Base-by-base conservation (phyloP, 2,329 filamentous ascomycete genomes). In the Penicillium sp. region DNA sequence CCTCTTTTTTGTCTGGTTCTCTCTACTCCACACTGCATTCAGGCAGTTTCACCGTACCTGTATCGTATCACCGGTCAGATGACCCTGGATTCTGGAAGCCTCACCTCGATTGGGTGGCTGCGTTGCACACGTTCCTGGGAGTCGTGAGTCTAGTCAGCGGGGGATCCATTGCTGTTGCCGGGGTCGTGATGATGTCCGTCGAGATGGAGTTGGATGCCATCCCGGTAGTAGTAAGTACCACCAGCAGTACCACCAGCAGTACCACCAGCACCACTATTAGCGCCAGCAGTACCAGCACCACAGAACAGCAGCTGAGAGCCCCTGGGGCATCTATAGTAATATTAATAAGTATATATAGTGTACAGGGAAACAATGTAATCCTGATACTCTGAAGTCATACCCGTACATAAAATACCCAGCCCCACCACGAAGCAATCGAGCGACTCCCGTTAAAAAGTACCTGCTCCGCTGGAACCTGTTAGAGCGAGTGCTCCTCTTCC, bases 391-490 rank as follows among this genome's bases (percentile, higher is more conserved):
- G 46, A 48, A 48, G 46, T 41, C 33, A 47, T 47, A 40, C 4
- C 30, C 18, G 42, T 40, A 48, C 46, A 42, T 41, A 48, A 48
- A 48, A 41, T 48, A 48, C 46, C 46, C 46, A 30, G 45, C 59
- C 61, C 61, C 59, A 63, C 61, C 52, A 51, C 44, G 33, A 54
- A 63, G 61, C 59, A 59, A 56, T 55, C 52, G 49, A 49, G 53
- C 29, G 48, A 51, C 49, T 47, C 40, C 55, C 54, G 56, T 68
- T 64, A 65, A 68, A 69, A 68, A 68, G 60, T 66, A 62, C 62
- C 58, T 67, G 61, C 61, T 67, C 66, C 67, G 64, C 65, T 63
- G 63, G 66, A 59, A 61, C 57, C 48, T 60, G 56, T 53, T 61
- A 53, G 58, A 53, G 39, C 55, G 54, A 48, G 55, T 61, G 52